A percentile compares a stretch with the other conserved stretches of the same genome.
Conservation (phyloP, 2,329 filamentous ascomycete genomes). For the Pseudocercospora fuligena region DNA sequence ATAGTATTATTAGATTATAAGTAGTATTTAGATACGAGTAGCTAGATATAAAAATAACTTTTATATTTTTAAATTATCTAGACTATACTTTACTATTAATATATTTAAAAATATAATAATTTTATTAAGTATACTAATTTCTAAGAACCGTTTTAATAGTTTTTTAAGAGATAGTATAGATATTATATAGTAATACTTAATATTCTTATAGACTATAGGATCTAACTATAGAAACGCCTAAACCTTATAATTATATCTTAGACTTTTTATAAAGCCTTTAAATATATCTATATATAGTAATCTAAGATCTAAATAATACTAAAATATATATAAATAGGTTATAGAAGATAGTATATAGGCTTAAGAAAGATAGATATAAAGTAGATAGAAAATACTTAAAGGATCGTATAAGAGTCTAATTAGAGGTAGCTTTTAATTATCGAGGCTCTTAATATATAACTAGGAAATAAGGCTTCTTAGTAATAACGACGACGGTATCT, state of each 20-base stretch:
- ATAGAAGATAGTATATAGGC: too few species aligned
- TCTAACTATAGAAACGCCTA: neutral
- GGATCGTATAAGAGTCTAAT: too few species aligned
- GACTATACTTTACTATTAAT: neutral
- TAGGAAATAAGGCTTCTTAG: too few species aligned
- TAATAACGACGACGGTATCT: too few species aligned
- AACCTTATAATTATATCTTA: neutral
- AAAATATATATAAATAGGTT: too few species aligned
- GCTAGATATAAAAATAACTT: neutral
- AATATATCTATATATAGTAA: neutral
- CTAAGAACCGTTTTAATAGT: neutral
- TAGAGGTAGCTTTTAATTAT: too few species aligned
- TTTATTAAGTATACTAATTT: neutral
- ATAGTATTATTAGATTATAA: neutral
- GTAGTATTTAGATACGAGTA: neutral
- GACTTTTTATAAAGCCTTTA: neutral
- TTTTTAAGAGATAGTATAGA: neutral
- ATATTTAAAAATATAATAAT: neutral
- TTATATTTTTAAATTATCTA: neutral
- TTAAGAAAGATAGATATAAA: too few species aligned
- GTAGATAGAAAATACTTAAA: too few species aligned
- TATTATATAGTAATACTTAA: neutral
- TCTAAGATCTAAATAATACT: too few species aligned
- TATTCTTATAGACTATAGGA: neutral
- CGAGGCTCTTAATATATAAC: too few species aligned